These are phyloP conservation scores for Noccaea caerulescens DNA, from an alignment of 345 rosid genomes.

Conservation along the genomic window DNA sequence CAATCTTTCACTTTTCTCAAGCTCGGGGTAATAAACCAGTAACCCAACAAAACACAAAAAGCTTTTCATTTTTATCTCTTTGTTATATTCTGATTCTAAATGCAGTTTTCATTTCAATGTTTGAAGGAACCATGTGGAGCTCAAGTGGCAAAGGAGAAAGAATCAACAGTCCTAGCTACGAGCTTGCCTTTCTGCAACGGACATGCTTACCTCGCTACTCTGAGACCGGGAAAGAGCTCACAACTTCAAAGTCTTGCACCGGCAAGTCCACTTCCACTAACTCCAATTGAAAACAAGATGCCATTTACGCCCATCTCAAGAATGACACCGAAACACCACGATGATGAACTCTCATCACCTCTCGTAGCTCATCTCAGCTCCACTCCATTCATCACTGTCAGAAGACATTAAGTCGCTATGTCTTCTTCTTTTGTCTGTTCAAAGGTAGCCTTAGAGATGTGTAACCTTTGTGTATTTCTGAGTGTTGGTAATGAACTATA, in stretches of 20 bases:
- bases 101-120: slow-evolving; percentile 16
- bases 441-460: slow-evolving; percentile 25
- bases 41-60: slow-evolving; percentile 12
- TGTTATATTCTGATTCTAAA: slow-evolving; percentile 22
- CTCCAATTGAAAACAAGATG: slow-evolving; percentile 65
- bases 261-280: slow-evolving; percentile 54
- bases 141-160: slow-evolving; percentile 60
- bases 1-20: slow-evolving; percentile 59
- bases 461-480: slow-evolving; percentile 33
- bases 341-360: slow-evolving; percentile 53
- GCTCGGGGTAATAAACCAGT: slow-evolving; percentile 52
- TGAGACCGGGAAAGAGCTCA: slow-evolving; percentile 50
- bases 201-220: slow-evolving; percentile 56
- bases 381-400: slow-evolving; percentile 59
- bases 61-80: slow-evolving; percentile 9
- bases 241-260: slow-evolving; percentile 43
- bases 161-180: slow-evolving; percentile 50
- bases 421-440: slow-evolving; percentile 32
- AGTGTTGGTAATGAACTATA: slow-evolving; percentile 1
- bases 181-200: slow-evolving; percentile 60
- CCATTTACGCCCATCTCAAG: slow-evolving; percentile 47
- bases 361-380: slow-evolving; percentile 55
- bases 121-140: slow-evolving; percentile 66
- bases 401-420: slow-evolving; percentile 46
- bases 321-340: slow-evolving; percentile 39